A percentile compares a stretch with the other conserved stretches of the same genome.
Evolutionary conservation across 169 alveolate species (phyloP).

Genomic region (Amoebophrya sp.): DNA sequence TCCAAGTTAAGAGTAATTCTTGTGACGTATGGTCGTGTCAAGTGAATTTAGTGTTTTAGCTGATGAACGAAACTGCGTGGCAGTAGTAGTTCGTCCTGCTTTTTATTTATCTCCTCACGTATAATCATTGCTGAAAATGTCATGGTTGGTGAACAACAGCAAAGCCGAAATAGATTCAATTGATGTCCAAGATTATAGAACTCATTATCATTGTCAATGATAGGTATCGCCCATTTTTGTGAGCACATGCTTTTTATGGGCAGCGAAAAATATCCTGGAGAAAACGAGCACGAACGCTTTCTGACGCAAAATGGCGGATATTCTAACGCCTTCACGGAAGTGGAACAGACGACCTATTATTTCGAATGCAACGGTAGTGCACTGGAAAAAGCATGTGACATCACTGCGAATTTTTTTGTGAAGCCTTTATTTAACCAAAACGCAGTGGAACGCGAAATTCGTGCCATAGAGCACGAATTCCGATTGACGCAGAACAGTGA

Average conservation of each 20-base stretch:
- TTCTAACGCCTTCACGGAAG: slow-evolving; percentile 73
- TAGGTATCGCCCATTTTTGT: slow-evolving; percentile 81
- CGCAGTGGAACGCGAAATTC: slow-evolving; percentile 68
- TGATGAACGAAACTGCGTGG: too few species aligned
- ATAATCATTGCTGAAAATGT: too few species aligned
- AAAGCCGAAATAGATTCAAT: too few species aligned
- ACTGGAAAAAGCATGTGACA: slow-evolving; percentile 60
- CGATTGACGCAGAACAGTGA: slow-evolving; percentile 62
- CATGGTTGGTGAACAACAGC: too few species aligned
- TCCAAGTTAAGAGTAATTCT: too few species aligned
- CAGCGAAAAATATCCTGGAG: slow-evolving; percentile 63
- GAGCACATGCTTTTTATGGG: slow-evolving; percentile 84
- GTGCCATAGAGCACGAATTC: slow-evolving; percentile 75
- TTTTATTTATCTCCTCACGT: too few species aligned
- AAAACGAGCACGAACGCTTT: slow-evolving; percentile 57
- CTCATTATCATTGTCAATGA: too few species aligned
- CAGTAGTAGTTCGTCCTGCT: too few species aligned
- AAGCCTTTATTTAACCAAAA: slow-evolving; percentile 65
- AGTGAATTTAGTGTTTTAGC: too few species aligned
- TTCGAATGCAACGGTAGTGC: slow-evolving; percentile 56
- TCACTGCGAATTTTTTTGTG: slow-evolving; percentile 66
- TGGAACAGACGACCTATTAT: slow-evolving; percentile 61
- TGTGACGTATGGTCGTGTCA: too few species aligned
- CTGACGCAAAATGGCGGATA: slow-evolving; percentile 69
- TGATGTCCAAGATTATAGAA: too few species aligned